phyloP scores from a whole-genome alignment of 208 protist species.

The Eutreptiella sp. region DNA sequence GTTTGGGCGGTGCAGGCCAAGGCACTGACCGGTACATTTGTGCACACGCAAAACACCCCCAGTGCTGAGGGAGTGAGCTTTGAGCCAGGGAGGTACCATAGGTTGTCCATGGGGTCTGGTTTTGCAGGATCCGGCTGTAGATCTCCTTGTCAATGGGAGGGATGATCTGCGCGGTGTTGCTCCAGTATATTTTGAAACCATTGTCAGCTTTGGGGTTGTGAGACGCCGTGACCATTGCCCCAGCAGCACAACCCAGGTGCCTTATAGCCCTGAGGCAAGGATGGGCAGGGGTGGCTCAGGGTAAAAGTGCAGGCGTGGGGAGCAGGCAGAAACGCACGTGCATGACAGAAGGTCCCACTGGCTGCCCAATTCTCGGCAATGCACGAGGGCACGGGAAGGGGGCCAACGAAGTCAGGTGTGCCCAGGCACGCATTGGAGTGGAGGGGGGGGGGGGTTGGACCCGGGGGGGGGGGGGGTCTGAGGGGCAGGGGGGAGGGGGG shows the following conservation, averaged over 20 bases:
- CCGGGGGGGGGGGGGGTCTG: too few relatives aligned
- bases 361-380: too few relatives aligned
- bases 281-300: constrained; percentile 29
- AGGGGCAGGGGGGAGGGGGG: too few relatives aligned
- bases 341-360: neutral
- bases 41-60: too few relatives aligned
- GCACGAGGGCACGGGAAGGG: too few relatives aligned
- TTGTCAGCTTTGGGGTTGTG: constrained; percentile 99
- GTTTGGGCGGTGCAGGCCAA: too few relatives aligned
- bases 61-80: neutral
- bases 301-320: constrained; percentile 32
- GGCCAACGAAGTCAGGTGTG: too few relatives aligned
- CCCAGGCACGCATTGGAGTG: too few relatives aligned
- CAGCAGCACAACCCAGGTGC: constrained; percentile 53
- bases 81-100: constrained; percentile 54
- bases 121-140: constrained; percentile 62
- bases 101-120: constrained; percentile 65
- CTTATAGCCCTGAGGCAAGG: too few relatives aligned
- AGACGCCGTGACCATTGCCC: constrained; percentile 96
- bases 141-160: constrained; percentile 88
- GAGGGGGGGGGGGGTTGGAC: too few relatives aligned
- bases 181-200: constrained; percentile 98
- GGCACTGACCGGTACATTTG: too few relatives aligned
- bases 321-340: neutral
- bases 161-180: constrained; percentile 89